Conservation (phyloP, 2,329 filamentous ascomycete genomes). For the Trichophyton schoenleinii region DNA sequence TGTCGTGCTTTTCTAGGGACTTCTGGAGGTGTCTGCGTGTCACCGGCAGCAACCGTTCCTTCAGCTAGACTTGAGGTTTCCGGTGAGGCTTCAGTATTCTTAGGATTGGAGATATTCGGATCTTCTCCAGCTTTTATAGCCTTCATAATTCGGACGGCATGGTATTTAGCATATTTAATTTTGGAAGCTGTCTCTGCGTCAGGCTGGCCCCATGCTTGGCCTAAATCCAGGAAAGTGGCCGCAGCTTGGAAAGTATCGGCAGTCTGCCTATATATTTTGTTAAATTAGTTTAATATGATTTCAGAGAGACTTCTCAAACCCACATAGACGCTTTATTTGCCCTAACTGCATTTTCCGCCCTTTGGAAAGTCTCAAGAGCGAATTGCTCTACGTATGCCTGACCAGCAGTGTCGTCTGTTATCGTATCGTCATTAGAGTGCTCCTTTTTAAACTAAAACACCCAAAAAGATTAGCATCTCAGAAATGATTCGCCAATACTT, state of each 20-base stretch:
- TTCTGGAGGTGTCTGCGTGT: background rate
- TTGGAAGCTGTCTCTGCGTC: conserved; percentile 69
- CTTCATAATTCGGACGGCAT: conserved; percentile 78
- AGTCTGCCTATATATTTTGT: conserved; percentile 53
- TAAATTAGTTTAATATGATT: background rate
- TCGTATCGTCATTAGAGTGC: conserved; percentile 65
- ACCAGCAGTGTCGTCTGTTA: conserved; percentile 72
- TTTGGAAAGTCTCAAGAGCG: conserved; percentile 71
- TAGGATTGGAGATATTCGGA: conserved; percentile 79
- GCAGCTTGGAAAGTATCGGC: conserved; percentile 89
- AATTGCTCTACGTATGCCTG: conserved; percentile 94
- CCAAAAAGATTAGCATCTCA: background rate
- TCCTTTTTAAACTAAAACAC: conserved; percentile 51
- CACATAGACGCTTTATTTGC: conserved; percentile 73
- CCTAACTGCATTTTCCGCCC: conserved; percentile 69
- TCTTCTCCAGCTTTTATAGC: conserved; percentile 84
- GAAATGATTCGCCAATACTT: background rate
- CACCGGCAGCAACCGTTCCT: conserved; percentile 35
- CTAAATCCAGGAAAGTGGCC: conserved; percentile 79
- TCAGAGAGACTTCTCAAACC: background rate
- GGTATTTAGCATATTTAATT: conserved; percentile 94
- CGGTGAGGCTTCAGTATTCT: conserved; percentile 39
- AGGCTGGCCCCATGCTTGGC: conserved; percentile 66
- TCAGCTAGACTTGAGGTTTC: conserved; percentile 46
- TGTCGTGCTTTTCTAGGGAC: conserved; percentile 28